Evolutionary conservation across 805 yeast species (phyloP).

Genomic region (Nakazawaea peltata): DNA sequence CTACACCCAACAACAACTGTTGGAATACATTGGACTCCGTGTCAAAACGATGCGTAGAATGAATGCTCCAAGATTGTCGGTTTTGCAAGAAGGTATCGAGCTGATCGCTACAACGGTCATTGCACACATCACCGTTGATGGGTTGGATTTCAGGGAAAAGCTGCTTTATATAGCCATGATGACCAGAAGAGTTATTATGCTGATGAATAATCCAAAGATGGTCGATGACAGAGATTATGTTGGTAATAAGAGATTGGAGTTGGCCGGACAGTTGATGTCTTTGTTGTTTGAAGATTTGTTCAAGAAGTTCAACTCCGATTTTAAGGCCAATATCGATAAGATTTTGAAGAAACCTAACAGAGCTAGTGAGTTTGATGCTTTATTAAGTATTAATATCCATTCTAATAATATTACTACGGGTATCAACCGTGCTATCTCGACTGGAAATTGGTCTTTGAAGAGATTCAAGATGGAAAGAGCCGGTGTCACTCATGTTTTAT

Average conservation of each 20-base stretch:
- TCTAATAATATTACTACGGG: slow-evolving; percentile 93
- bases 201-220: slow-evolving; percentile 88
- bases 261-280: slow-evolving; percentile 97
- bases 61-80: slow-evolving; percentile 70
- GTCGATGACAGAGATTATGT: slow-evolving; percentile 99
- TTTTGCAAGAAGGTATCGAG: slow-evolving; percentile 91
- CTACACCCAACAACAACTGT: slow-evolving; percentile 88
- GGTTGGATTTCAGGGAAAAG: slow-evolving; percentile 85
- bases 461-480: slow-evolving; percentile 99
- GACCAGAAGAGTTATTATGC: slow-evolving; percentile 95
- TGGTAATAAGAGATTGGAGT: slow-evolving; percentile 93
- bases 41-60: slow-evolving; percentile 90
- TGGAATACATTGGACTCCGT: slow-evolving; percentile 82
- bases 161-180: slow-evolving; percentile 91
- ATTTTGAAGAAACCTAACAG: slow-evolving; percentile 89
- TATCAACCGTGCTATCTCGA: slow-evolving; percentile 90
- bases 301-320: slow-evolving; percentile 91
- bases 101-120: slow-evolving; percentile 93
- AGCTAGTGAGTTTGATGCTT: slow-evolving; percentile 91
- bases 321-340: slow-evolving; percentile 91
- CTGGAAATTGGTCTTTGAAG: slow-evolving; percentile 98
- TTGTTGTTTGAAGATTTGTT: slow-evolving; percentile 92
- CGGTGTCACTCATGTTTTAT: slow-evolving; percentile 94
- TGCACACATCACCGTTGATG: slow-evolving; percentile 83
- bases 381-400: slow-evolving; percentile 81